Percentiles rank a stretch among this genome's conserved stretches.
Conservation (phyloP, 371 early-diverging fungal species). For the Entomophthora muscae region DNA sequence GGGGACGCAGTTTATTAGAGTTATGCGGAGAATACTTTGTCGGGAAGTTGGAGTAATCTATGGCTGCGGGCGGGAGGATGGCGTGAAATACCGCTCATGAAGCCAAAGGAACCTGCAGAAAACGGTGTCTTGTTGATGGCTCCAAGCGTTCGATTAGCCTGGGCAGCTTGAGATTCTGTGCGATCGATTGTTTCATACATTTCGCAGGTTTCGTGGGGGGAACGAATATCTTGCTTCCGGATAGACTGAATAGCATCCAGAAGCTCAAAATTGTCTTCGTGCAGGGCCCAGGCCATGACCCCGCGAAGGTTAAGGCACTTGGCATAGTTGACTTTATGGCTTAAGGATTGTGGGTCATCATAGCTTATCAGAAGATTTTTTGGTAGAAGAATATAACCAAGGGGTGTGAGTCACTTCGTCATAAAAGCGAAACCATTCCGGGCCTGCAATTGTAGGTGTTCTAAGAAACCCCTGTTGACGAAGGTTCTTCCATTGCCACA, state of each 20-base stretch:
- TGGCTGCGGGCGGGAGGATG: too few relatives aligned
- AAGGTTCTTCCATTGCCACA: slow-evolving; percentile 45
- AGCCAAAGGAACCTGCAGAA: too few relatives aligned
- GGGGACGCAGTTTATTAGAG: too few relatives aligned
- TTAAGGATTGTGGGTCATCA: slow-evolving; percentile 37
- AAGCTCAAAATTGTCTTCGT: slow-evolving; percentile 26
- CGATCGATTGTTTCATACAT: too few relatives aligned
- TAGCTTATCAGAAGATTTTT: slow-evolving; percentile 33
- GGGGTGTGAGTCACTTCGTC: slow-evolving; percentile 38
- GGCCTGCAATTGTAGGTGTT: slow-evolving; percentile 27
- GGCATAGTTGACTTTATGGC: slow-evolving; percentile 33
- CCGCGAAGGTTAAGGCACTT: slow-evolving; percentile 29
- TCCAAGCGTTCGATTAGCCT: too few relatives aligned
- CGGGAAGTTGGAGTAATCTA: too few relatives aligned
- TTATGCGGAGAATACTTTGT: too few relatives aligned
- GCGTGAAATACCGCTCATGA: too few relatives aligned
- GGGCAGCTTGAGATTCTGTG: too few relatives aligned
- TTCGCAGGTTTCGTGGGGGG: too few relatives aligned
- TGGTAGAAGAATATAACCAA: slow-evolving; percentile 38
- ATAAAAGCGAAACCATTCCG: slow-evolving; percentile 28
- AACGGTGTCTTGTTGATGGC: too few relatives aligned
- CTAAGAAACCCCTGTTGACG: slow-evolving; percentile 38
- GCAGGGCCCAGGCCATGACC: slow-evolving; percentile 39
- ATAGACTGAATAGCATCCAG: slow-evolving; percentile 16
- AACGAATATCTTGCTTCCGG: too few relatives aligned